Conservation (phyloP, 805 yeast species). For the Candida silvatica region DNA sequence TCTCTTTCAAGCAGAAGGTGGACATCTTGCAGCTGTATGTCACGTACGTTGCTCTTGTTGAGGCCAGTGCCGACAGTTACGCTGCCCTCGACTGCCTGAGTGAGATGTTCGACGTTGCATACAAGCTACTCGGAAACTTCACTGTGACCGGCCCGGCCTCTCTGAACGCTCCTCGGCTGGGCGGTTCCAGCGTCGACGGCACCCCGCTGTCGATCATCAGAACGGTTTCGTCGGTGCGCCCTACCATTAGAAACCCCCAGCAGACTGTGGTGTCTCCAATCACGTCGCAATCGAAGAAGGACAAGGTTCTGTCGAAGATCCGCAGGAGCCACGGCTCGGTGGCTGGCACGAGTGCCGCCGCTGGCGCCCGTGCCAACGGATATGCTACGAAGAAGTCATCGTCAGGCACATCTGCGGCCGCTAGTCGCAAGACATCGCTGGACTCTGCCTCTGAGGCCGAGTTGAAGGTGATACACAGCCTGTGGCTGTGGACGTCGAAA, state of each 20-base stretch:
- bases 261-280: too few relatives aligned
- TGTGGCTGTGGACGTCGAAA: constrained; percentile 72
- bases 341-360: too few relatives aligned
- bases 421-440: background rate
- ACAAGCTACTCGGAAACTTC: constrained; percentile 21
- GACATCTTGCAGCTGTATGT: constrained; percentile 61
- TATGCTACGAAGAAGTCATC: too few relatives aligned
- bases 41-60: constrained; percentile 66
- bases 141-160: background rate
- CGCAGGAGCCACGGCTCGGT: too few relatives aligned
- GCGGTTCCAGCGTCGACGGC: background rate
- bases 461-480: constrained; percentile 37
- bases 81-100: constrained; percentile 58
- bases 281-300: background rate
- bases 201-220: background rate
- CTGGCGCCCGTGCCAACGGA: too few relatives aligned
- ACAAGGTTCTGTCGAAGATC: background rate
- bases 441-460: constrained; percentile 13
- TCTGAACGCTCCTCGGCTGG: background rate
- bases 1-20: constrained; percentile 28
- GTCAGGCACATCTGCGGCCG: too few relatives aligned
- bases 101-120: constrained; percentile 53
- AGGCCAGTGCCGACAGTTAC: constrained; percentile 47
- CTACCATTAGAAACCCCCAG: background rate
- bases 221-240: background rate